A percentile compares a stretch with the other conserved stretches of the same genome.
These are phyloP conservation scores for Fusarium falciforme DNA, from an alignment of 2,329 filamentous ascomycete genomes.

Conservation along the genomic window DNA sequence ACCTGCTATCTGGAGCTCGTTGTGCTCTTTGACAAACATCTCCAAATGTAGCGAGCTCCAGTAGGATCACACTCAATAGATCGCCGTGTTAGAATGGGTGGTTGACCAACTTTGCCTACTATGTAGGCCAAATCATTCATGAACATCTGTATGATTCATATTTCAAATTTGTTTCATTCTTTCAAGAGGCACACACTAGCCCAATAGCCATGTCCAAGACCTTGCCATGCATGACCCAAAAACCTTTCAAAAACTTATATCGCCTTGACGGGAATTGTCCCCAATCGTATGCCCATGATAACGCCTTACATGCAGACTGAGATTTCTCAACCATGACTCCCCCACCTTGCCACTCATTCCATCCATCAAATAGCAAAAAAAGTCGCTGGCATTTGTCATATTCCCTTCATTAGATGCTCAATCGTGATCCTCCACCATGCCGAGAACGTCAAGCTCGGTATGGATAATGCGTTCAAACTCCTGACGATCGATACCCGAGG, in stretches of 20 bases:
- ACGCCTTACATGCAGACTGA: constrained; percentile 40
- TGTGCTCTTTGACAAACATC: neutral
- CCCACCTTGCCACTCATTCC: constrained; percentile 1
- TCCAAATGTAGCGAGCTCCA: neutral
- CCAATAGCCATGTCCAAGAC: neutral
- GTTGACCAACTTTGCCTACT: neutral
- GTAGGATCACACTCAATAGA: neutral
- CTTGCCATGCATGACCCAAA: constrained; percentile 15
- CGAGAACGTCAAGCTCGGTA: constrained; percentile 77
- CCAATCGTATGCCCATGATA: constrained; percentile 25
- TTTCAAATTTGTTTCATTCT: constrained; percentile 31
- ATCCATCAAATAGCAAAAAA: neutral
- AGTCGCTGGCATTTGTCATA: neutral
- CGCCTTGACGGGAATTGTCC: neutral
- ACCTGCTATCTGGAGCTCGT: neutral
- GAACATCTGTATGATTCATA: neutral
- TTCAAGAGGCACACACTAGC: constrained; percentile 11
- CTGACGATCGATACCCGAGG: constrained; percentile 77
- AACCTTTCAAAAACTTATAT: neutral
- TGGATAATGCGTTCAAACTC: constrained; percentile 81
- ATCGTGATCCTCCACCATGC: constrained; percentile 72
- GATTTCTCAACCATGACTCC: constrained; percentile 8
- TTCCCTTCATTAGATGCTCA: constrained; percentile 20
- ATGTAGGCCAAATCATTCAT: neutral
- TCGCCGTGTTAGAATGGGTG: neutral